A percentile compares a stretch with the other conserved stretches of the same genome.
Evolutionary conservation across 1,284 basidiomycete genomes (phyloP).

Genomic region (Sporisorium iseilematis-ciliati): DNA sequence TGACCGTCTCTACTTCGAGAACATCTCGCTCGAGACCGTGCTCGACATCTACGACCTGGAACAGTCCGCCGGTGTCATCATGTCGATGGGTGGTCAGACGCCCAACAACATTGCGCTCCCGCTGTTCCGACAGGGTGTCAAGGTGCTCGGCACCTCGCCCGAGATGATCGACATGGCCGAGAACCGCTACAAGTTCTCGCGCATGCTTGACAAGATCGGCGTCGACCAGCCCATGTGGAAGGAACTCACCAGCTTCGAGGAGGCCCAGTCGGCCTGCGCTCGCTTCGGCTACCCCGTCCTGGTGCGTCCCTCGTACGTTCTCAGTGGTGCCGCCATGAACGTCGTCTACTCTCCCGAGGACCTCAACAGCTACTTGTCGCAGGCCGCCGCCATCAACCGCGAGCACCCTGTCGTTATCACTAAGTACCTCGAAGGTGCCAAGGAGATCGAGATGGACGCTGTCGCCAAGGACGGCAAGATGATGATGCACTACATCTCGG

Average conservation of each 20-base stretch:
- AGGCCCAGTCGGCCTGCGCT: conserved; percentile 75
- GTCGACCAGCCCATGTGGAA: conserved; percentile 98
- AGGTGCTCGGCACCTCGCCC: conserved; percentile 97
- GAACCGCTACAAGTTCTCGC: conserved; percentile 99
- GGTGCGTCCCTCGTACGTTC: conserved; percentile 96
- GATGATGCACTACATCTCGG: conserved; percentile 99
- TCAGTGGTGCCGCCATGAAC: conserved; percentile 99
- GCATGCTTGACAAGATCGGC: conserved; percentile 94
- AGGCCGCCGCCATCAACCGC: conserved; percentile 95
- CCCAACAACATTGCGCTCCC: conserved; percentile 98
- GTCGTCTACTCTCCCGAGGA: conserved; percentile 95
- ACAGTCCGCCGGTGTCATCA: conserved; percentile 87
- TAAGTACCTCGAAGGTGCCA: conserved; percentile 98
- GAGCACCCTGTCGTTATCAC: conserved; percentile 98
- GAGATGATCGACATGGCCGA: conserved; percentile 99
- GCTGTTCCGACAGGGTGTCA: conserved; percentile 93
- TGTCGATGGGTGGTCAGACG: conserved; percentile 98
- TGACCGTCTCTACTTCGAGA: conserved; percentile 97
- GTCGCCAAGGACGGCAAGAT: conserved; percentile 96
- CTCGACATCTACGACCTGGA: conserved; percentile 97
- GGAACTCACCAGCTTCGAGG: conserved; percentile 90
- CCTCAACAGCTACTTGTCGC: conserved; percentile 88
- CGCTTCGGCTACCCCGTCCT: conserved; percentile 86
- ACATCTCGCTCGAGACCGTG: conserved; percentile 95
- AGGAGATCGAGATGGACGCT: conserved; percentile 99